phyloP scores from a whole-genome alignment of 2,329 filamentous ascomycete genomes.

The Fusarium coicis region DNA sequence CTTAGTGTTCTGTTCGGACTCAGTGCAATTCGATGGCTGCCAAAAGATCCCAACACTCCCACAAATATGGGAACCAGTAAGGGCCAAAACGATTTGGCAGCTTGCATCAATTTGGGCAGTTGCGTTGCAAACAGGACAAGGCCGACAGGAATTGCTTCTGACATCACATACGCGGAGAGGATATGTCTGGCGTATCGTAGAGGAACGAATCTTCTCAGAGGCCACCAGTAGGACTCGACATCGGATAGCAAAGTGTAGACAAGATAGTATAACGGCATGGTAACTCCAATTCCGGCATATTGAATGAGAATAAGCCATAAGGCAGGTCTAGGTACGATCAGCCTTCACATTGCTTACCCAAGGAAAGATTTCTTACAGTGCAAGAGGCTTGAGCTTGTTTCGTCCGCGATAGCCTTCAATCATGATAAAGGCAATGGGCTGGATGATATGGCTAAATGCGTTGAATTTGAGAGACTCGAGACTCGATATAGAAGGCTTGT shows the following conservation, averaged over 20 bases:
- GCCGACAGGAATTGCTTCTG: not conserved
- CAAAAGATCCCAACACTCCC: not conserved
- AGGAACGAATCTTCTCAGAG: not conserved
- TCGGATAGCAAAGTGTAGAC: not conserved
- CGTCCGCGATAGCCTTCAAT: not conserved
- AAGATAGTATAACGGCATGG: not conserved
- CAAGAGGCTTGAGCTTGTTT: not conserved
- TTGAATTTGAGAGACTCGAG: fast-evolving
- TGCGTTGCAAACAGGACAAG: not conserved
- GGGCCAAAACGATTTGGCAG: not conserved
- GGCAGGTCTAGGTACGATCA: not conserved
- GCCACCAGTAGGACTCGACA: not conserved
- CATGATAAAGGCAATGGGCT: not conserved
- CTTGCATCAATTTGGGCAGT: no score
- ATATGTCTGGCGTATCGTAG: not conserved
- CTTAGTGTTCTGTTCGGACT: fast-evolving
- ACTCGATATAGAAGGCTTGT: not conserved
- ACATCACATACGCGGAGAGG: not conserved
- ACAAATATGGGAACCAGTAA: not conserved
- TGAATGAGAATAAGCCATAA: not conserved
- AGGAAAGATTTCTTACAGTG: not conserved
- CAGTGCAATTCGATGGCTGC: no score
- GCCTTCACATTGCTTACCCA: not conserved
- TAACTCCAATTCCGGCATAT: not conserved
- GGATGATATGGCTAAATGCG: not conserved